Percentiles rank a stretch among this genome's conserved stretches.
Conservation (phyloP, 768 basidiomycete species). For the Rhodosporidiobolus sp. region DNA sequence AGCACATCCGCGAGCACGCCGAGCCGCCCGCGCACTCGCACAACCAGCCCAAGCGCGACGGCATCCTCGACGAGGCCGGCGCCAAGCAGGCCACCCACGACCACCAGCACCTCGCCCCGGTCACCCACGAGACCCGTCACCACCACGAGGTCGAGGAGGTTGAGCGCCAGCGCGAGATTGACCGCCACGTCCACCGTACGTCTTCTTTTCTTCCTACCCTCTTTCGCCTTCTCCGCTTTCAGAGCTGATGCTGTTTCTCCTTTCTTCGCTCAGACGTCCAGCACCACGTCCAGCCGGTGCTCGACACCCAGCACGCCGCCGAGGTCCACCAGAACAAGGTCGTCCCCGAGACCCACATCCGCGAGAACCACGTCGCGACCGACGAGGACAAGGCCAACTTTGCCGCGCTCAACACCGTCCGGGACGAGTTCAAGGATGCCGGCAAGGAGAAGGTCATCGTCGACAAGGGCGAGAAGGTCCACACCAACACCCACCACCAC, state of each 20-base stretch:
- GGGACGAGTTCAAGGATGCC: conserved; percentile 2
- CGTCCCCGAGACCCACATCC: conserved; percentile 18
- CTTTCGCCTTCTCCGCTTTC: background rate
- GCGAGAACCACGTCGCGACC: conserved; percentile 28
- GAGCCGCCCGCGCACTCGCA: conserved; percentile 18
- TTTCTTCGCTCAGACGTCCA: conserved; percentile 21
- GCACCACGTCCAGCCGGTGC: conserved; percentile 36
- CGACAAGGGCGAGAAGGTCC: conserved; percentile 30
- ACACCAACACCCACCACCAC: conserved; percentile 25
- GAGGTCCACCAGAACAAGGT: conserved; percentile 22
- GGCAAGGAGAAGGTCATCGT: conserved; percentile 20
- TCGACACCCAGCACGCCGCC: conserved; percentile 29
- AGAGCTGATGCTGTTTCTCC: background rate
- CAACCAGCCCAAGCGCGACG: conserved; percentile 11
- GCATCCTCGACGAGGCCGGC: conserved; percentile 3
- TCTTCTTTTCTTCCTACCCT: no score
- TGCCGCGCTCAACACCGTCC: conserved; percentile 22
- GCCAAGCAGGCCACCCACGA: conserved; percentile 29
- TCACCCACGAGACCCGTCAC: conserved; percentile 36
- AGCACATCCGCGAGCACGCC: conserved; percentile 12
- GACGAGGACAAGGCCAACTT: conserved; percentile 34
- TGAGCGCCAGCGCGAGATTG: conserved; percentile 33
- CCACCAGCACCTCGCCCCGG: conserved; percentile 37
- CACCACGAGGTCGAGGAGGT: conserved; percentile 38
- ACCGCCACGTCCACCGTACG: conserved; percentile 34